Conservation (phyloP, 495 filamentous ascomycete genomes). For the Trichoderma gamsii region DNA sequence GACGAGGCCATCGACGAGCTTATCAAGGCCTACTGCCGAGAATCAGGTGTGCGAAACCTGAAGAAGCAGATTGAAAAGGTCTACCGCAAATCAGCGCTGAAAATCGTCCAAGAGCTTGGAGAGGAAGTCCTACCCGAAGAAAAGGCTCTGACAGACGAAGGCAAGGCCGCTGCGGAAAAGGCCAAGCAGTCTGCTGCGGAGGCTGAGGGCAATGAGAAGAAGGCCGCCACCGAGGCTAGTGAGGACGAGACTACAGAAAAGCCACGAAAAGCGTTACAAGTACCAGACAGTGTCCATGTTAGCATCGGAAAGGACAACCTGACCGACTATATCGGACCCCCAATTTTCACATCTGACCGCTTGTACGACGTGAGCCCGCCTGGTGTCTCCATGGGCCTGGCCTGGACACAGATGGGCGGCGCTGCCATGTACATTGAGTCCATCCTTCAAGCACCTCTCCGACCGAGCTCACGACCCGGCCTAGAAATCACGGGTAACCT, state of each 20-base stretch:
- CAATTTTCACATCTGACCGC: constrained; percentile 90
- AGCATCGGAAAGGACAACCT: constrained; percentile 82
- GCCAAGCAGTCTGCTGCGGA: constrained; percentile 55
- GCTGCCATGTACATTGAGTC: constrained; percentile 96
- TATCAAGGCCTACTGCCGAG: constrained; percentile 97
- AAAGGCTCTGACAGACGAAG: constrained; percentile 79
- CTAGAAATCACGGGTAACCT: constrained; percentile 91
- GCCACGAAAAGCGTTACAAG: constrained; percentile 72
- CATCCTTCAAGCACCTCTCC: constrained; percentile 79
- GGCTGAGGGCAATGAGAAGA: constrained; percentile 23
- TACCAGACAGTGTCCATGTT: constrained; percentile 84
- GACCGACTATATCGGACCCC: constrained; percentile 96
- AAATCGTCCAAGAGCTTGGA: constrained; percentile 92
- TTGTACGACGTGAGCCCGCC: constrained; percentile 91
- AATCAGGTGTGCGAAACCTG: constrained; percentile 92
- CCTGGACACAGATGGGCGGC: constrained; percentile 97
- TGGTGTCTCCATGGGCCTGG: constrained; percentile 98
- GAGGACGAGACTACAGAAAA: constrained; percentile 46
- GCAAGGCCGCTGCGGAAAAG: constrained; percentile 66
- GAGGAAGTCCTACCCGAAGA: constrained; percentile 78
- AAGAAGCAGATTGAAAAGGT: constrained; percentile 99
- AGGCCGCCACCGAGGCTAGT: constrained; percentile 19
- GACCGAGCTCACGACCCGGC: constrained; percentile 61
- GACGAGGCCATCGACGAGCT: constrained; percentile 87
- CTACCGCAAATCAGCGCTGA: constrained; percentile 92